These are phyloP conservation scores for Tagetes erecta DNA, from an alignment of 129 eudicot species.

Conservation along the genomic window DNA sequence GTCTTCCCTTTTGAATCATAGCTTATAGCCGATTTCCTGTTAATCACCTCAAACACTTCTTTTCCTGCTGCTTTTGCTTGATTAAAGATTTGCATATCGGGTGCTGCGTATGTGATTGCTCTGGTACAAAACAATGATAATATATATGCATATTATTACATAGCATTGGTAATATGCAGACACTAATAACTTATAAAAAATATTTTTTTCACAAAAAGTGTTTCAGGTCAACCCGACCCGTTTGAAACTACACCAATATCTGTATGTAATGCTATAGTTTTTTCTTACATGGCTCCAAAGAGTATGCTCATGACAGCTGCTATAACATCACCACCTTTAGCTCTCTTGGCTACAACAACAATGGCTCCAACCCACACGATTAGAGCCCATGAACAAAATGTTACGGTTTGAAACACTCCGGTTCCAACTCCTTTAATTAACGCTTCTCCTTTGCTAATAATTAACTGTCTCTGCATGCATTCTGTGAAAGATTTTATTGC, in stretches of 20 bases:
- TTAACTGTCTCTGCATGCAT: slow-evolving; percentile 54
- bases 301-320: slow-evolving; percentile 93
- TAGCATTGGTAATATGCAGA: background rate
- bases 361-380: slow-evolving; percentile 87
- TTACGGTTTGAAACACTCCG: slow-evolving; percentile 68
- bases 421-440: slow-evolving; percentile 76
- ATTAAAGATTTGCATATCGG: slow-evolving; percentile 87
- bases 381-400: slow-evolving; percentile 85
- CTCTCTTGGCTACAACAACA: slow-evolving; percentile 63
- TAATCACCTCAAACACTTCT: slow-evolving; percentile 77
- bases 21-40: slow-evolving; percentile 53
- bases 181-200: background rate
- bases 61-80: slow-evolving; percentile 89
- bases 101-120: slow-evolving; percentile 82
- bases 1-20: slow-evolving; percentile 53
- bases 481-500: slow-evolving; percentile 67
- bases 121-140: slow-evolving; percentile 34
- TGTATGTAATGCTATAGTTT: background rate
- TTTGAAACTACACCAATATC: background rate
- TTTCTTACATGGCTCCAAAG: slow-evolving; percentile 86
- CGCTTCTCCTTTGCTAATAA: slow-evolving; percentile 64
- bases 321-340: slow-evolving; percentile 78
- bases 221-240: background rate
- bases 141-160: background rate
- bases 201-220: background rate